A percentile compares a stretch with the other conserved stretches of the same genome.
Conservation (phyloP, 345 rosid genomes). For the Mallotus nudiflorus region DNA sequence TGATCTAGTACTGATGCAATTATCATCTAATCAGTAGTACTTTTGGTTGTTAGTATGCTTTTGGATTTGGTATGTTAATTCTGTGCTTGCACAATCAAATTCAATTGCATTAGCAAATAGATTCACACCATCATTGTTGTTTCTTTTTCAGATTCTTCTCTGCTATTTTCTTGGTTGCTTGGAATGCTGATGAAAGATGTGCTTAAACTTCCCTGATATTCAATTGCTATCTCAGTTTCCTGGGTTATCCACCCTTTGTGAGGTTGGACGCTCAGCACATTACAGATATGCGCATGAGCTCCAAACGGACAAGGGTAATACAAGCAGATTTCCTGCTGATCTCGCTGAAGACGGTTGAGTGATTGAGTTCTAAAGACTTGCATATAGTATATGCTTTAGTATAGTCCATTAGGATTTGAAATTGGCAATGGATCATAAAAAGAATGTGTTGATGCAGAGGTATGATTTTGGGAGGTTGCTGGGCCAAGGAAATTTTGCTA, state of each 20-base stretch:
- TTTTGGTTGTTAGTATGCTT: not conserved
- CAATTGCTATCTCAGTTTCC: not conserved
- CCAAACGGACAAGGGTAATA: not conserved
- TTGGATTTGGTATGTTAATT: not conserved
- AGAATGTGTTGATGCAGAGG: constrained; percentile 17
- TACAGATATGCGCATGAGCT: not conserved
- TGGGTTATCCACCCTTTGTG: not conserved
- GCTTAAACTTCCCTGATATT: not conserved
- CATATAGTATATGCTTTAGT: not conserved
- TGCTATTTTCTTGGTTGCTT: constrained; percentile 1
- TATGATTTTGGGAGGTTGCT: constrained; percentile 21
- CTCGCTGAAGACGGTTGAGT: not conserved
- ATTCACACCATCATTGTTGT: not conserved
- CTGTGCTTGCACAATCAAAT: not conserved
- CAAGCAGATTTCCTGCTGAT: constrained; percentile 6
- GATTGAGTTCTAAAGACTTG: not conserved
- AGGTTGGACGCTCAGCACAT: not conserved
- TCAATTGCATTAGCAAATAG: not conserved
- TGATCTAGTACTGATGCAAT: not conserved
- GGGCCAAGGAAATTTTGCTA: constrained; percentile 22
- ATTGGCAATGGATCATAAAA: constrained; percentile 11
- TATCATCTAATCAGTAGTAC: not conserved
- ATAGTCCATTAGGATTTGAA: not conserved
- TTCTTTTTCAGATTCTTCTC: not conserved
- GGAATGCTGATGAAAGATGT: constrained; percentile 13